Evolutionary conservation across 768 basidiomycete species (phyloP).

Genomic region (Chalciporus piperatus): DNA sequence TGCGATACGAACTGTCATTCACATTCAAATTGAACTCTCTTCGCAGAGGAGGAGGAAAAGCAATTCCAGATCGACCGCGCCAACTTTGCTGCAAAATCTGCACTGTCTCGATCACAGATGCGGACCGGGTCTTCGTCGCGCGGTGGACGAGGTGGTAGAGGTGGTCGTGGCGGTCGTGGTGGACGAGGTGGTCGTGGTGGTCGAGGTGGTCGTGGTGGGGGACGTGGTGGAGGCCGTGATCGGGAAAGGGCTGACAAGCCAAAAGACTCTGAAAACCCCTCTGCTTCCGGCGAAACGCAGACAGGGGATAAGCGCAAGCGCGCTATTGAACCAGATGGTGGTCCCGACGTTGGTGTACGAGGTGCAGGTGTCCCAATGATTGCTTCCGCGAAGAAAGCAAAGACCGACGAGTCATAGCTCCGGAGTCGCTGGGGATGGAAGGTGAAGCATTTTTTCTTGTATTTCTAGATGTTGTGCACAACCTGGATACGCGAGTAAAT

Average conservation of each 20-base stretch:
- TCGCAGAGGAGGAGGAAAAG: slow-evolving; percentile 67
- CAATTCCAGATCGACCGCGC: slow-evolving; percentile 74
- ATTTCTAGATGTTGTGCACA: slow-evolving; percentile 10
- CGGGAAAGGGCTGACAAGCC: slow-evolving; percentile 13
- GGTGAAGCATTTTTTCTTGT: slow-evolving; percentile 2
- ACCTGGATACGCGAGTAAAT: not conserved
- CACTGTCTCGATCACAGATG: slow-evolving; percentile 38
- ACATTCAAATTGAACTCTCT: not conserved
- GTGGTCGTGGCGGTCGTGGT: slow-evolving; percentile 38
- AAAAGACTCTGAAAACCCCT: slow-evolving; percentile 17
- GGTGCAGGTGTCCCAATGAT: slow-evolving; percentile 57
- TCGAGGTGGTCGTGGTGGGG: slow-evolving; percentile 34
- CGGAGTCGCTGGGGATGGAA: not conserved
- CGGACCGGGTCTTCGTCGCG: slow-evolving; percentile 37
- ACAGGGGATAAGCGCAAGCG: slow-evolving; percentile 76
- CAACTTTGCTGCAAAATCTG: slow-evolving; percentile 58
- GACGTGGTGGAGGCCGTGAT: slow-evolving; percentile 27
- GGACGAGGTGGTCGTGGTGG: slow-evolving; percentile 36
- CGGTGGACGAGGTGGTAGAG: slow-evolving; percentile 38
- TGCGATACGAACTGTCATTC: not conserved
- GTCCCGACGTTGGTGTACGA: slow-evolving; percentile 62
- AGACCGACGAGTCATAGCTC: slow-evolving; percentile 34
- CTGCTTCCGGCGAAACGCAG: slow-evolving; percentile 39
- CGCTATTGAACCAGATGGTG: slow-evolving; percentile 75
- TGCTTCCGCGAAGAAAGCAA: slow-evolving; percentile 39